Conservation (phyloP, 345 rosid genomes). For the Eucalyptus decipiens region DNA sequence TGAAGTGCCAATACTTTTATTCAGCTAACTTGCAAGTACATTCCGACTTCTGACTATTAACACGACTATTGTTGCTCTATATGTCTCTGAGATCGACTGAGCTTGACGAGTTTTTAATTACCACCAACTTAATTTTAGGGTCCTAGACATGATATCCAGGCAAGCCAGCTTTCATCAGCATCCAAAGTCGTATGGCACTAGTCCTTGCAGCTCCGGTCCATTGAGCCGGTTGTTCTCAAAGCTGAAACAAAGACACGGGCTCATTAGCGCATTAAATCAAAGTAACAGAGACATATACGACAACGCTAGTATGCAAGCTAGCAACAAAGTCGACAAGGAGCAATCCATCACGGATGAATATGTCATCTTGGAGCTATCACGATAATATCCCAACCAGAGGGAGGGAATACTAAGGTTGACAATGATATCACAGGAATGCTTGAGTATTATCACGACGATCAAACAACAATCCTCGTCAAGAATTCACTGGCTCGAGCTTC, state of each 20-base stretch:
- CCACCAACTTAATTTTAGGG: not conserved
- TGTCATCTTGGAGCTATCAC: not conserved
- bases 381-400: not conserved
- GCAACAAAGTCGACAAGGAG: not conserved
- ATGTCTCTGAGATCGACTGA: not conserved
- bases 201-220: constrained; percentile 72
- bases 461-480: not conserved
- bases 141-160: not conserved
- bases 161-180: constrained; percentile 25
- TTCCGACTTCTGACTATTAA: not conserved
- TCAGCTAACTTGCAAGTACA: not conserved
- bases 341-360: not conserved
- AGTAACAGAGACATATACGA: not conserved
- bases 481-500: not conserved
- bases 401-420: not conserved
- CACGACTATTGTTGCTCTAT: not conserved
- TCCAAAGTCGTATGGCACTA: constrained; percentile 58
- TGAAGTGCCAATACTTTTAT: not conserved
- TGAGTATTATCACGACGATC: not conserved
- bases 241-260: constrained; percentile 13
- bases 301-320: not conserved
- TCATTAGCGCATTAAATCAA: not conserved
- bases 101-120: not conserved
- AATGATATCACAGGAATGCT: not conserved
- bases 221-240: constrained; percentile 41